Evolutionary conservation across 2,329 filamentous ascomycete species (phyloP).

Genomic region (Phialophora tarda): DNA sequence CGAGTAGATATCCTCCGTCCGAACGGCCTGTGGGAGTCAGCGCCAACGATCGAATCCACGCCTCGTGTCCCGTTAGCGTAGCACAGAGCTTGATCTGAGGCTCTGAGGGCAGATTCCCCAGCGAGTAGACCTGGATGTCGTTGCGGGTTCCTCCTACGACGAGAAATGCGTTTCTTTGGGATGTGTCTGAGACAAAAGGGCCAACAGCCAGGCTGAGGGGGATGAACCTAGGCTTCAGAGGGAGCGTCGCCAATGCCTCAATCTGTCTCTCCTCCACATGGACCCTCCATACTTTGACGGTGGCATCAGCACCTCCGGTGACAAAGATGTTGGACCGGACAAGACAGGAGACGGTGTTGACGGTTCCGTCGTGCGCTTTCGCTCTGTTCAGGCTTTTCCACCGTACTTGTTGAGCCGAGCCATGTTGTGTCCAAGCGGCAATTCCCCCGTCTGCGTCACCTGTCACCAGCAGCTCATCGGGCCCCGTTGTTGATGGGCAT

Average conservation of each 20-base stretch:
- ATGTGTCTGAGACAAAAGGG: conserved; percentile 59
- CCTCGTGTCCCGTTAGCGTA: conserved; percentile 86
- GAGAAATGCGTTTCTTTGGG: conserved; percentile 62
- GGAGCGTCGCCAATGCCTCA: conserved; percentile 71
- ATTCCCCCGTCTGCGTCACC: conserved; percentile 82
- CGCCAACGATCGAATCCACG: conserved; percentile 86
- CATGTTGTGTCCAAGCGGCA: conserved; percentile 62
- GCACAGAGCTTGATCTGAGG: conserved; percentile 72
- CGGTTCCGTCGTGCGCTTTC: conserved; percentile 71
- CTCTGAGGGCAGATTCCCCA: conserved; percentile 51
- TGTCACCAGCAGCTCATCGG: conserved; percentile 69
- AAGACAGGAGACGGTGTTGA: conserved; percentile 67
- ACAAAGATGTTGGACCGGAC: conserved; percentile 57
- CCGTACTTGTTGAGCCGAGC: conserved; percentile 18
- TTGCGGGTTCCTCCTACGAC: conserved; percentile 86
- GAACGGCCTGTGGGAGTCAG: conserved; percentile 68
- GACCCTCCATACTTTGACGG: conserved; percentile 71
- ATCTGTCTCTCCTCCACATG: conserved; percentile 44
- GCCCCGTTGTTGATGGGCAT: conserved; percentile 44
- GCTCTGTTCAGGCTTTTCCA: conserved; percentile 58
- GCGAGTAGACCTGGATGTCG: conserved; percentile 78
- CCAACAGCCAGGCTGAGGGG: conserved; percentile 77
- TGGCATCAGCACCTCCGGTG: conserved; percentile 68
- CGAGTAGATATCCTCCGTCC: conserved; percentile 74
- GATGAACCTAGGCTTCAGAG: conserved; percentile 77